These are phyloP conservation scores for Nakaseomyces uthaithaninus DNA, from an alignment of 1,139 yeast species.

Conservation along the genomic window DNA sequence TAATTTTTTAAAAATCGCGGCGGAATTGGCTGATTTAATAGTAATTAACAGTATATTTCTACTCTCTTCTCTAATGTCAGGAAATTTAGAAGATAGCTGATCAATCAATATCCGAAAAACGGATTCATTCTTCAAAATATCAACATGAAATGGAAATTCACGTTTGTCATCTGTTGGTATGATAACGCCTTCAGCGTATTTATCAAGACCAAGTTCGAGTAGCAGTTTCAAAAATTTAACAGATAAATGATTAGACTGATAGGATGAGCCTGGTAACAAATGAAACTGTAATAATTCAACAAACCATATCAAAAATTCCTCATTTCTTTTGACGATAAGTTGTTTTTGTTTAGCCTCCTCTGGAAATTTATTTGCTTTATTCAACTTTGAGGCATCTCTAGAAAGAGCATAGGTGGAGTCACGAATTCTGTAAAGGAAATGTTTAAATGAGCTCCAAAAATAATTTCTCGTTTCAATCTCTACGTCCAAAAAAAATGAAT, in stretches of 20 bases:
- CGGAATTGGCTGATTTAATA: conserved; percentile 26
- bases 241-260: conserved; percentile 50
- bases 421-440: conserved; percentile 52
- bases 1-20: conserved; percentile 18
- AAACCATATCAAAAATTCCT: conserved; percentile 40
- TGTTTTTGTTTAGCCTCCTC: conserved; percentile 32
- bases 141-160: conserved; percentile 38
- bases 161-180: conserved; percentile 25
- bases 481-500: conserved; percentile 49
- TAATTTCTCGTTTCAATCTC: conserved; percentile 62
- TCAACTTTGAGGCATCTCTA: conserved; percentile 41
- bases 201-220: conserved; percentile 51
- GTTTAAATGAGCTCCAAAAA: conserved; percentile 51
- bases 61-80: conserved; percentile 58
- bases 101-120: conserved; percentile 47
- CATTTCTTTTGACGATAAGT: conserved; percentile 30
- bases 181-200: conserved; percentile 33
- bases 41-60: conserved; percentile 43
- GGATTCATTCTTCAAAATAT: conserved; percentile 35
- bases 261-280: conserved; percentile 60
- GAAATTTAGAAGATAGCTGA: conserved; percentile 60
- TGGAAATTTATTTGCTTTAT: conserved; percentile 33
- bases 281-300: conserved; percentile 36
- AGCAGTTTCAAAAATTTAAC: conserved; percentile 43
- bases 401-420: conserved; percentile 55